These are phyloP conservation scores for Fraxinus platypoda DNA, from an alignment of 305 asterid genomes.

Conservation along the genomic window DNA sequence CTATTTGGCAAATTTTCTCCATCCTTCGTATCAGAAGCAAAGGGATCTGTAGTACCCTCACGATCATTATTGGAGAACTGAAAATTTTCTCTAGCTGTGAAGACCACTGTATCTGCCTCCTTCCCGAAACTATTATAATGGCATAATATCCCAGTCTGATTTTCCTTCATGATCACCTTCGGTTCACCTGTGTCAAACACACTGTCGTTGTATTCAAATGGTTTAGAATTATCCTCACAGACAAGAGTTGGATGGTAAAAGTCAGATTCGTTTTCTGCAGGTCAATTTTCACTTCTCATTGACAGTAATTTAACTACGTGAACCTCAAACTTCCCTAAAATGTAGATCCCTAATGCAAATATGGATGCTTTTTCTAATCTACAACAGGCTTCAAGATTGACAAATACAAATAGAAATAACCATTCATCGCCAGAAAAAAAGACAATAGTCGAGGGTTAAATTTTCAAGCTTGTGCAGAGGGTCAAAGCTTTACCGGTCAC, in stretches of 20 bases:
- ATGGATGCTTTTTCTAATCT: background rate
- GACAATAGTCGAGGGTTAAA: background rate
- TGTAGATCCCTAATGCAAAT: background rate
- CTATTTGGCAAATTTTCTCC: conserved; percentile 26
- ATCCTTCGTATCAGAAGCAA: conserved; percentile 25
- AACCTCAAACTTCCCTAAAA: background rate
- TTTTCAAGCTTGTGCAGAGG: background rate
- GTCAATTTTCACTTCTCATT: background rate
- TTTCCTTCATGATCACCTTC: conserved; percentile 36
- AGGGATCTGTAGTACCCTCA: conserved; percentile 27
- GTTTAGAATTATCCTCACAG: conserved; percentile 17
- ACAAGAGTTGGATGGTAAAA: background rate
- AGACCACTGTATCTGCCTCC: background rate
- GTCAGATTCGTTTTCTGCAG: background rate
- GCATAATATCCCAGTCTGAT: background rate
- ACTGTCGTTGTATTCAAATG: conserved; percentile 30
- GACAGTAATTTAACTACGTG: background rate
- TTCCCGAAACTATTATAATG: background rate
- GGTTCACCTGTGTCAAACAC: conserved; percentile 28
- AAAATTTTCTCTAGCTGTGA: background rate
- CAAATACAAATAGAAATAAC: background rate
- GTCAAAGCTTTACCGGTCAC: conserved; percentile 27
- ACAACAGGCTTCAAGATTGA: background rate
- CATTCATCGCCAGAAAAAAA: background rate
- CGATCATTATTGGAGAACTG: background rate